Percentiles rank a stretch among this genome's conserved stretches.
These are phyloP conservation scores for Aspergillus niger DNA, from an alignment of 2,329 filamentous ascomycete genomes.

Conservation along the genomic window DNA sequence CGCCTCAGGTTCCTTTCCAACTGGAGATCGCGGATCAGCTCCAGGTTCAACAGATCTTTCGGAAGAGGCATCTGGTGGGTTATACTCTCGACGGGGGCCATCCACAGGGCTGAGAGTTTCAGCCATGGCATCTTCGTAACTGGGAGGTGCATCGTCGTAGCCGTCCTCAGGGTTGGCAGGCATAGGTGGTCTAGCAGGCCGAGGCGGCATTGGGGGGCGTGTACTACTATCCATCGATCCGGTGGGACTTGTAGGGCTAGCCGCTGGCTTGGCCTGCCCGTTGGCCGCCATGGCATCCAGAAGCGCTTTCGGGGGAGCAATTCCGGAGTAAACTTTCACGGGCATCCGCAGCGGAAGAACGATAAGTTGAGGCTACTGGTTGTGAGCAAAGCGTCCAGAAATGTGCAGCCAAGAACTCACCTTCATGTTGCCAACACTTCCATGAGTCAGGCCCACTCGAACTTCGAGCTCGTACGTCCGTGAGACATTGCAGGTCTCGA, in stretches of 20 bases:
- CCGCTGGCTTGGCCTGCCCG: constrained; percentile 26
- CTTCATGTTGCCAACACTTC: constrained; percentile 56
- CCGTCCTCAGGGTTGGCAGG: constrained; percentile 26
- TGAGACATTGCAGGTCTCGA: constrained; percentile 83
- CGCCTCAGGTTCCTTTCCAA: constrained; percentile 32
- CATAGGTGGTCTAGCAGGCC: constrained; percentile 33
- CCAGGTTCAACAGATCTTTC: constrained; percentile 34
- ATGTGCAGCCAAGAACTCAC: constrained; percentile 36
- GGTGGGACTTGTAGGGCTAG: constrained; percentile 21
- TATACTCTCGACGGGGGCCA: constrained; percentile 61
- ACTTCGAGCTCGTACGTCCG: constrained; percentile 83
- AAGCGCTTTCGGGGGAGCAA: constrained; percentile 75
- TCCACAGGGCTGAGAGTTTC: constrained; percentile 73
- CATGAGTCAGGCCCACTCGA: constrained; percentile 75
- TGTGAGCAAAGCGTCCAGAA: constrained; percentile 19
- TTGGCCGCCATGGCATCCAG: constrained; percentile 62
- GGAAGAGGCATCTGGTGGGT: constrained; percentile 43
- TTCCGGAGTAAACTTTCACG: constrained; percentile 83
- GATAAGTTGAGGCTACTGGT: constrained; percentile 67
- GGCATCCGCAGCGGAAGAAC: constrained; percentile 77
- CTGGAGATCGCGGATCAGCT: constrained; percentile 43
- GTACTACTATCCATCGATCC: constrained; percentile 25
- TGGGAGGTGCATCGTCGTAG: constrained; percentile 80
- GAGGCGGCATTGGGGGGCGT: constrained; percentile 46
- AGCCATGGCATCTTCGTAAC: constrained; percentile 91